Base-by-base conservation (phyloP, 2,329 filamentous ascomycete species). In the Samsoniella hepiali region DNA sequence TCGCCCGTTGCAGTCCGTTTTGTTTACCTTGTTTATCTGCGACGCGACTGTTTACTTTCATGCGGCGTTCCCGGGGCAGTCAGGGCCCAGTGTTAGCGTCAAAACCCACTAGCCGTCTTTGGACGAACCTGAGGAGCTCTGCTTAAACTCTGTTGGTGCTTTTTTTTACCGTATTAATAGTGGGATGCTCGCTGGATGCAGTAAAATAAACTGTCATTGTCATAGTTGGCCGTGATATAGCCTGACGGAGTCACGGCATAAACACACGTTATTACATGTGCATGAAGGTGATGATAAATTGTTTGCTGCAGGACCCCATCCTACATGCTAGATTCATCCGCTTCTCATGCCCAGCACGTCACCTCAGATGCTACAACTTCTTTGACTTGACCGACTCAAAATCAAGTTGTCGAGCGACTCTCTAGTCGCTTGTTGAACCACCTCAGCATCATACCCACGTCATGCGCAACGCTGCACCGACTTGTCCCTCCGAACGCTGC, bases 41-140 rank as follows among this genome's bases (percentile, higher is more conserved):
- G 57, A n/a, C 32, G 32, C n/a, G n/a, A 42, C 42, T 59, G 57
- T 59, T 59, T 59, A 59, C 57, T 59, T 51, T 59, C 5, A 32
- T 9, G 34, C 57, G 15, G 45, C 57, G 32, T 59, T 51, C 40
- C 56, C 38, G 31, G 44, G 34, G 56, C 56, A 56, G 22, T 40
- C 27, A 31, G 9, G 10, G 53, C 7, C 13, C 29, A 54, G 51
- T 36, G 53, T 42, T 31, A 29, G 36, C 53, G 11, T 10, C 15
- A 9, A 47, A 27, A 40, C 32, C 44, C 56, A 49, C 56, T 58
- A 58, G 44, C 22, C 56, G 31, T 17, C 42, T 47, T 49, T 31
- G n/a, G 56, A 49, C 44, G 56, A 58, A 45, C 42, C 27, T 56
- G 54, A 36, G 29, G 38, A 22, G 27, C n/a, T 22, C 54, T 36